Conservation (phyloP, 169 alveolate species). For the Eimeria brunetti region DNA sequence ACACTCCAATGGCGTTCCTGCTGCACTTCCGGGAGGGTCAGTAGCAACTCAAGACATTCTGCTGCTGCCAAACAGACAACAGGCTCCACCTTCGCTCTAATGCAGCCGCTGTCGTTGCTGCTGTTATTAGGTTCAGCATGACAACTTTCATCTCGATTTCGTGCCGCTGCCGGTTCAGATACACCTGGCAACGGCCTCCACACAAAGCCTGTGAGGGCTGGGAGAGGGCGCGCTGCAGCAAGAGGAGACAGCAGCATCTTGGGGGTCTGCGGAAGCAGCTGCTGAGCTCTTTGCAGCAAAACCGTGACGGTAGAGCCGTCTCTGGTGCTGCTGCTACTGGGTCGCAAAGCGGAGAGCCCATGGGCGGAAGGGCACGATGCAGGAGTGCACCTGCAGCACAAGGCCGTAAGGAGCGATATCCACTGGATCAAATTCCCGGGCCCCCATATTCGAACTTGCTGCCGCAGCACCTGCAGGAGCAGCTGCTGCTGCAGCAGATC, state of each 20-base stretch:
- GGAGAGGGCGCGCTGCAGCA: conserved; percentile 52
- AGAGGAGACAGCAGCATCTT: conserved; percentile 46
- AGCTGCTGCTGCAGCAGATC: conserved; percentile 45
- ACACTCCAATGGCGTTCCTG: conserved; percentile 3
- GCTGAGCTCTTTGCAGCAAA: conserved; percentile 49
- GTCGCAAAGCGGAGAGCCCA: conserved; percentile 2
- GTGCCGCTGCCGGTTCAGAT: conserved; percentile 24
- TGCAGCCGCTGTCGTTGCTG: not conserved
- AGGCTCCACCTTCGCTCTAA: conserved; percentile 14
- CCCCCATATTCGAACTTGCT: conserved; percentile 63
- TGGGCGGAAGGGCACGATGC: not conserved
- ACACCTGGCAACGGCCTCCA: conserved; percentile 58
- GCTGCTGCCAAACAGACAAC: conserved; percentile 49
- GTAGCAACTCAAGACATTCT: conserved; percentile 54
- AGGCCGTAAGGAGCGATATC: conserved; percentile 17
- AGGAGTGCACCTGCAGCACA: conserved; percentile 35
- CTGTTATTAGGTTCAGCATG: not conserved
- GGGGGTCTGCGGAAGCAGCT: conserved; percentile 45
- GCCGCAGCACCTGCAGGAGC: conserved; percentile 45
- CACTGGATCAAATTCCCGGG: conserved; percentile 17
- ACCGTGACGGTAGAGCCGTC: not conserved
- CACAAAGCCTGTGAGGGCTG: conserved; percentile 54
- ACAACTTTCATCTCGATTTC: not conserved
- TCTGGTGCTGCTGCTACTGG: conserved; percentile 65
- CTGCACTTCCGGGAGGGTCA: conserved; percentile 54